Percentiles rank a stretch among this genome's conserved stretches.
phyloP scores from a whole-genome alignment of 1,284 basidiomycete species.

The Ceratobasidium sp. region DNA sequence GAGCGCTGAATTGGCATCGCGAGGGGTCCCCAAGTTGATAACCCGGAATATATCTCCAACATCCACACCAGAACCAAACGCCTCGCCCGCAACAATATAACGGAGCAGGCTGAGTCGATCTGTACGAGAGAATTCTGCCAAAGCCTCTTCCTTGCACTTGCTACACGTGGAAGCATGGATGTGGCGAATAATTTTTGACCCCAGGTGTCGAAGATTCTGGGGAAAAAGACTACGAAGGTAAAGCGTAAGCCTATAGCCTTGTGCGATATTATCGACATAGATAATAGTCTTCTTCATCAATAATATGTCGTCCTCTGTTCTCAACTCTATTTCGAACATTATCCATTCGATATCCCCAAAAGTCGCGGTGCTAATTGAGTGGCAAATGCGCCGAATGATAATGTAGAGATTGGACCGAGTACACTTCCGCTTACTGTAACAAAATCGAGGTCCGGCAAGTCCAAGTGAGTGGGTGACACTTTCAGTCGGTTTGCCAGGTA shows the following conservation, averaged over 20 bases:
- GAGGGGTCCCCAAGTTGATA: neutral
- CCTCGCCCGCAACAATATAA: neutral
- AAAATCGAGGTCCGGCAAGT: neutral
- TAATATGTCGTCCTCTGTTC: neutral
- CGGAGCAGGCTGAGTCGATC: neutral
- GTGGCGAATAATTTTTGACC: neutral
- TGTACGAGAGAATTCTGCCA: neutral
- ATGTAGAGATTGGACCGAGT: neutral
- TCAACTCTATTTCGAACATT: neutral
- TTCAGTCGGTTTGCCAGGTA: neutral
- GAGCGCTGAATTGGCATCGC: neutral
- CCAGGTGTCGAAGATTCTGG: neutral
- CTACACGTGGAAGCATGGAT: neutral
- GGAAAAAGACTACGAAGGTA: neutral
- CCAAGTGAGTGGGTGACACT: neutral
- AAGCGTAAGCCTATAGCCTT: neutral
- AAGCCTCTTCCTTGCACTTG: neutral
- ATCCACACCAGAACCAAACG: slow-evolving; percentile 3
- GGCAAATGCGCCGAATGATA: neutral
- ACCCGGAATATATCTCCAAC: neutral
- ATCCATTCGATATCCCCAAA: neutral
- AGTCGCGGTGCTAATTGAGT: neutral
- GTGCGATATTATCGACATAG: neutral
- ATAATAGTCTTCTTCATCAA: neutral
- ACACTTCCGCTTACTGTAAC: neutral